Evolutionary conservation across 345 rosid species (phyloP).

Genomic region (Crucihimalaya himalaica): DNA sequence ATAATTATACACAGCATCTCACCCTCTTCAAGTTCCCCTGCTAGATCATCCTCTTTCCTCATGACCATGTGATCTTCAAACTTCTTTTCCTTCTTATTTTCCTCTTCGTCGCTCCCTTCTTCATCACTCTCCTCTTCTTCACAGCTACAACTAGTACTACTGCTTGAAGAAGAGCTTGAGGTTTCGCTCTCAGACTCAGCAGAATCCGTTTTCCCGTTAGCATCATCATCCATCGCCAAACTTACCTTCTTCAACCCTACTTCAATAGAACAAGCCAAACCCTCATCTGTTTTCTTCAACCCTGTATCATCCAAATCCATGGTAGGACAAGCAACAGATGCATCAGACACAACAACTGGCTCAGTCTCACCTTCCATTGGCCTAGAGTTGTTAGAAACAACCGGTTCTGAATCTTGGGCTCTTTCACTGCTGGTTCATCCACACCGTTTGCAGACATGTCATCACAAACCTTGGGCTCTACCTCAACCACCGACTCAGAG

Average conservation of each 20-base stretch:
- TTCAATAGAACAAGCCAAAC: constrained; percentile 50
- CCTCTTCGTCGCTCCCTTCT: constrained; percentile 33
- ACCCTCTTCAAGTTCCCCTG: constrained; percentile 47
- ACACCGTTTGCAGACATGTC: constrained; percentile 12
- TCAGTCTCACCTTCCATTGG: constrained; percentile 18
- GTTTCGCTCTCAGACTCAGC: constrained; percentile 49
- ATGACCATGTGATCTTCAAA: constrained; percentile 6
- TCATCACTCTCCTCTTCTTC: constrained; percentile 37
- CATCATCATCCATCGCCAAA: constrained; percentile 44
- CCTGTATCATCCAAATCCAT: constrained; percentile 44
- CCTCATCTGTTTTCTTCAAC: constrained; percentile 36
- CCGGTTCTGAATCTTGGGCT: constrained; percentile 15
- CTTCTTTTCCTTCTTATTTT: constrained; percentile 29
- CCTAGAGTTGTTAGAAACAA: constrained; percentile 18
- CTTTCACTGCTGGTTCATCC: constrained; percentile 24
- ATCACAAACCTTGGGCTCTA: constrained; percentile 26
- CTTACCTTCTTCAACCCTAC: constrained; percentile 51
- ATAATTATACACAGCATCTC: too few species aligned
- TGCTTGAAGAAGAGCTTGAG: constrained; percentile 51
- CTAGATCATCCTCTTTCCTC: constrained; percentile 20
- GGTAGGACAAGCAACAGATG: constrained; percentile 13
- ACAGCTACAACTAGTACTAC: constrained; percentile 39
- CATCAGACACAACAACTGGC: neutral
- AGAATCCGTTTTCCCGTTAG: constrained; percentile 35
- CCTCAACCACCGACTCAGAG: constrained; percentile 27